These are phyloP conservation scores for Cercis canadensis DNA, from an alignment of 306 rosid species.

Conservation along the genomic window DNA sequence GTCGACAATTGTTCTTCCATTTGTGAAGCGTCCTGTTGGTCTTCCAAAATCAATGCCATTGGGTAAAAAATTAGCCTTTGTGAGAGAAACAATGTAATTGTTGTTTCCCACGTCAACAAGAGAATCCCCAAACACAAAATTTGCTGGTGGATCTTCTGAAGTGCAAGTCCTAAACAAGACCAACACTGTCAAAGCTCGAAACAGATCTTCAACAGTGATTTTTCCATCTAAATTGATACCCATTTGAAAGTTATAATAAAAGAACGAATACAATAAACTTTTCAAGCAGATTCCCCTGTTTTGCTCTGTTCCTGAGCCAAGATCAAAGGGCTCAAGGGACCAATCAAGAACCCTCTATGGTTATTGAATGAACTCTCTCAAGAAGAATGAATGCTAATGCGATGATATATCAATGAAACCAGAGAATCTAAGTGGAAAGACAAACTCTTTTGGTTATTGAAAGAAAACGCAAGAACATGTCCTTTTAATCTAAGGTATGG, in stretches of 20 bases:
- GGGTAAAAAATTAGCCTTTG: conserved; percentile 48
- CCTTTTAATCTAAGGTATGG: not conserved
- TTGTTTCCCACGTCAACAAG: conserved; percentile 61
- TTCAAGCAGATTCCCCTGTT: too few species aligned
- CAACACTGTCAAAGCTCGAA: conserved; percentile 4
- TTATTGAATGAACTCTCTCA: too few species aligned
- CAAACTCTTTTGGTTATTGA: too few species aligned
- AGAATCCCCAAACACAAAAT: conserved; percentile 62
- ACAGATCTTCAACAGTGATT: not conserved
- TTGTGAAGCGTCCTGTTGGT: conserved; percentile 59
- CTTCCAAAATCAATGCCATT: conserved; percentile 57
- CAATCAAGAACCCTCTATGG: too few species aligned
- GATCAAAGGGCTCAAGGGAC: too few species aligned
- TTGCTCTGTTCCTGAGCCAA: too few species aligned
- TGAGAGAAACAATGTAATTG: conserved; percentile 48
- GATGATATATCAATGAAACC: conserved; percentile 11
- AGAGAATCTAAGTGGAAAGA: too few species aligned
- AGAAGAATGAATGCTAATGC: not conserved
- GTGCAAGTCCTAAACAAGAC: conserved; percentile 27
- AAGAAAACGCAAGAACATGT: too few species aligned
- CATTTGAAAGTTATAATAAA: conserved; percentile 24
- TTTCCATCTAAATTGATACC: conserved; percentile 5
- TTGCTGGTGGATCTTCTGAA: conserved; percentile 35
- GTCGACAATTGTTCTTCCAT: conserved; percentile 65
- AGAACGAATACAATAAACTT: too few species aligned